Base-by-base conservation (phyloP, 805 yeast species). In the Saturnispora zaruensis region DNA sequence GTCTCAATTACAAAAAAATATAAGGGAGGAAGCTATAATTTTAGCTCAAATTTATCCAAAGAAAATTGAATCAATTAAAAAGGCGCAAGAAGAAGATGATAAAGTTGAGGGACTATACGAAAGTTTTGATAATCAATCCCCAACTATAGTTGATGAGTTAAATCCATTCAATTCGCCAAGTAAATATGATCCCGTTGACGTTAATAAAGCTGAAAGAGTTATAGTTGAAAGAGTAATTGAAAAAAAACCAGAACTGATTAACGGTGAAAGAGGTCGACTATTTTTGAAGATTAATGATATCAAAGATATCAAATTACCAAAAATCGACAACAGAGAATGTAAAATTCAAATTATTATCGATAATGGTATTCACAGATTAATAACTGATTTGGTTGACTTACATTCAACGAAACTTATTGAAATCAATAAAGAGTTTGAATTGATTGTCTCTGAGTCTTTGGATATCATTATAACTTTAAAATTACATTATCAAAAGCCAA, bases 351-450 rank as follows among this genome's bases (percentile, higher is more conserved):
- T 81, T 18, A 75, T 79, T 5, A 66, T 83, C 48, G 96, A 89
- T 62, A 89, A 89, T 62, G 95, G 96, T 5, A 78, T 80, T 36
- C 95, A 89, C 61, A 77, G 87, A 51, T 76, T 87, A 44, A 76
- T 81, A 34, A 87, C 96, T 0, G 65, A 62, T 24, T 65, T 53
- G 42, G 73, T 75, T 57, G 57, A 59, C 23, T 55, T 77, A 48
- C 57, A 61, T 3, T 55, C 62, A 18, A 24, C 46, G 1, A 42
- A 45, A 14, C 58, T 58, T 30, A 66, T 74, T 33, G 52, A 66
- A 23, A 67, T 87, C 47, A 75, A 75, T 44, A 87, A 85, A 59
- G 96, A 90, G 60, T 87, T 87, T 63, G 96, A 88, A 64, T 68
- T 84, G 55, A 72, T 82, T 3, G 84, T 84, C 24, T 79, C 76